Evolutionary conservation across 1,284 basidiomycete species (phyloP), one percentile per base, ranked within the genome.

Genomic region (Cryptococcus sp.): DNA sequence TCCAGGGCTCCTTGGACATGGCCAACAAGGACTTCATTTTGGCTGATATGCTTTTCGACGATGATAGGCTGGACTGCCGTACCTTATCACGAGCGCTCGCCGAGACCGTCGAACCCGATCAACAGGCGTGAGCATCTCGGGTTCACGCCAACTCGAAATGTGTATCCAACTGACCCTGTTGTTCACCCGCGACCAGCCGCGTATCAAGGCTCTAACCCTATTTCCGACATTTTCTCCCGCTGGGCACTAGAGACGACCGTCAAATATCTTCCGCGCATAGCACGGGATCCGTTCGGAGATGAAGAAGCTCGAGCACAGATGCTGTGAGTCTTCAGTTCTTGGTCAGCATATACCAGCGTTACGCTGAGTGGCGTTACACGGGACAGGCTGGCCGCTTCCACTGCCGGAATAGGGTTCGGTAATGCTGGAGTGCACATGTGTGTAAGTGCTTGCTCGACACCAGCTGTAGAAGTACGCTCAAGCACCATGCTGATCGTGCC

Each of bases 121-220:
- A 81, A 92, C 54, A 84, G 95, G 49, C 94, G 91, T 76, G 54
- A 62, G 71, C 58, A 35, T 13, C 13, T 8, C 13, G 31, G 31
- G 2, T 2, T 35, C 13, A 35, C 10, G 31, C 31, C 31, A 8
- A 35, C 3, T 25, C 31, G 7, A 35, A 35, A 13, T 35, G 31
- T 8, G 13, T 8, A 3, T 10, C 13, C 8, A 13, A 35, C 13
- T 35, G 31, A 35, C 31, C 31, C 31, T 35, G 13, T 35, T 35
- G 31, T 10, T 10, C 31, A 35, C 7, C 27, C 8, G 31, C 10
- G 31, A 35, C 8, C 51, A 70, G 68, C 74, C 47, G 91, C 94
- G 8, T 98, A 97, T 74, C 94, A 98, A 80, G 94, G 94, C 50
- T 89, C 90, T 67, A 98, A 98, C 78, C 94, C 94, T 5, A 91